phyloP scores from a whole-genome alignment of 305 asterid species.

The Galium porrigens region DNA sequence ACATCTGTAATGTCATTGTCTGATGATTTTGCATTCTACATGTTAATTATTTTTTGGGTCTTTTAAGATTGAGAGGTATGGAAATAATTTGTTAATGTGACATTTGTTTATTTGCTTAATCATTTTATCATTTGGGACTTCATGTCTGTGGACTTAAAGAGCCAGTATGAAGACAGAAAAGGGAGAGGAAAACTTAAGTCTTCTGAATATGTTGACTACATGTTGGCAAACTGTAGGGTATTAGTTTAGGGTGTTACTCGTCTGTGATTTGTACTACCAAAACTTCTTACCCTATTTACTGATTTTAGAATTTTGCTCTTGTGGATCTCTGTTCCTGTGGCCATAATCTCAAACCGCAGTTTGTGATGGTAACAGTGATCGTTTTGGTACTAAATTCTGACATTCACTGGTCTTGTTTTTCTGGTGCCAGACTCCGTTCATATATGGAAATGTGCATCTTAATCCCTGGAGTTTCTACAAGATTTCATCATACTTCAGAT shows the following conservation, averaged over 20 bases:
- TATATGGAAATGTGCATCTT: constrained; percentile 96
- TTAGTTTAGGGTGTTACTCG: neutral
- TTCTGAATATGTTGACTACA: neutral
- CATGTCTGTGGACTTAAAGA: neutral
- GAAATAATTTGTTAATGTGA: neutral
- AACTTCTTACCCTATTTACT: neutral
- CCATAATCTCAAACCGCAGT: neutral
- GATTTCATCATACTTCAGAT: constrained; percentile 39
- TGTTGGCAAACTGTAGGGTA: neutral
- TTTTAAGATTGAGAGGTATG: neutral
- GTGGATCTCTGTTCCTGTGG: neutral
- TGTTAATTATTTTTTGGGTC: neutral
- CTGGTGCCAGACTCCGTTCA: constrained; percentile 62
- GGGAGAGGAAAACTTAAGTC: neutral
- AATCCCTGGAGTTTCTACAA: constrained; percentile 62
- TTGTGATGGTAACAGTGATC: neutral
- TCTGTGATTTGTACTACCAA: neutral
- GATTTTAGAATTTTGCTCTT: neutral
- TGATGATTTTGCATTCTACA: neutral
- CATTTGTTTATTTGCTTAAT: neutral
- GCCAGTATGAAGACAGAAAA: neutral
- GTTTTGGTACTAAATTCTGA: neutral
- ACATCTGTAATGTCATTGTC: neutral
- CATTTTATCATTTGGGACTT: neutral
- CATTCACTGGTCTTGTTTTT: constrained; percentile 10